Base-by-base conservation (phyloP, 352 stramenopile genomes). In the Phytophthora pisi region DNA sequence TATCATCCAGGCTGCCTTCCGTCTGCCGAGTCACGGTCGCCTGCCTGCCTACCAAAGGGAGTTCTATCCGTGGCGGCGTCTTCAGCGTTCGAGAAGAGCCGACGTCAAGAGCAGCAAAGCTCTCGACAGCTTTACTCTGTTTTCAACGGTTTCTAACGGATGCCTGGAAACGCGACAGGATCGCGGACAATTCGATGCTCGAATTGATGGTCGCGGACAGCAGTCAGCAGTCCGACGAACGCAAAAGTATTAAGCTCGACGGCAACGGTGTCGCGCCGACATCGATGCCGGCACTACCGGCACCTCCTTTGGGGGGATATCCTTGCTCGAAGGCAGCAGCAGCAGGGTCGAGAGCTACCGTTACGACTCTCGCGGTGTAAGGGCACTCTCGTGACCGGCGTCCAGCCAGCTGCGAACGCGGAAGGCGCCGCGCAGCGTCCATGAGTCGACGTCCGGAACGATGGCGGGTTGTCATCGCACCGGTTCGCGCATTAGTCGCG, bases 381-480 rank as follows among this genome's bases (percentile, higher is more conserved):
- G 43, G 43, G 43, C 43, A 55, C 62, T 62, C 47, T 58, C n/a
- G 55, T 64, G 63, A 65, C 56, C 20, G 28, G 55, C n/a, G 43
- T 28, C 18, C 20, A 13, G n/a, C 43, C 40, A 46, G n/a, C 40
- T 46, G 40, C 40, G 15, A 46, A 28, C n/a, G 43, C n/a, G 20
- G n/a, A 51, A 51, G 43, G n/a, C 43, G 43, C 43, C 9, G 11
- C n/a, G 43, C 43, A 16, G 43, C 43, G 60, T 38, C 26, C 54
- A 43, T 47, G 63, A 23, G 40, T 63, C 53, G 66, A 68, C 54
- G 42, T 61, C 59, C 66, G 36, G 66, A 67, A 51, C 53, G 61
- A 72, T 75, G 56, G 60, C 54, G 60, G 55, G 55, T 51, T 74
- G 60, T 66, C 64, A 75, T 61, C 61, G 42, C 31, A 5, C 15